Evolutionary conservation across 2,329 filamentous ascomycete species (phyloP).

Genomic region (Penicillium sclerotiorum): DNA sequence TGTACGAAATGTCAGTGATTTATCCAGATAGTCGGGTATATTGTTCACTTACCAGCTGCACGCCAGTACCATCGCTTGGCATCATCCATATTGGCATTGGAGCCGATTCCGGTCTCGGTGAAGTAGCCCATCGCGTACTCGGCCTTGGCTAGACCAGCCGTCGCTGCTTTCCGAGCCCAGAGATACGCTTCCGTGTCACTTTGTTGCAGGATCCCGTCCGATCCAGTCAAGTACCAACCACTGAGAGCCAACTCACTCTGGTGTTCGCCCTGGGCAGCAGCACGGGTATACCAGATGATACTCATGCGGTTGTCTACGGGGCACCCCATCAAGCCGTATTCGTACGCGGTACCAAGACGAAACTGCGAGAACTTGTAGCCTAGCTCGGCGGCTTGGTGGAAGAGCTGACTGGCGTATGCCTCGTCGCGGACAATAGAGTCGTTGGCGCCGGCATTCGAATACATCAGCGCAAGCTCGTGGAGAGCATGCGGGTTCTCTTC

Average conservation of each 20-base stretch:
- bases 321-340: conserved; percentile 83
- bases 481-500: conserved; percentile 90
- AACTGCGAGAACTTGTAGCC: conserved; percentile 97
- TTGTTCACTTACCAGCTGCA: conserved; percentile 76
- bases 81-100: conserved; percentile 83
- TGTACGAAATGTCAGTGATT: conserved; percentile 40
- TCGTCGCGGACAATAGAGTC: conserved; percentile 81
- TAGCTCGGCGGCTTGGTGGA: conserved; percentile 80
- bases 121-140: conserved; percentile 99
- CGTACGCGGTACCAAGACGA: conserved; percentile 81
- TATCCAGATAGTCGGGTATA: background rate
- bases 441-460: conserved; percentile 59
- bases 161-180: conserved; percentile 92
- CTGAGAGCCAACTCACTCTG: conserved; percentile 83
- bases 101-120: conserved; percentile 91
- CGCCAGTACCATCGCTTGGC: conserved; percentile 98
- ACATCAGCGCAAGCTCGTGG: conserved; percentile 75
- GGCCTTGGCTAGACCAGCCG: conserved; percentile 84
- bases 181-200: conserved; percentile 96
- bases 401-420: conserved; percentile 76
- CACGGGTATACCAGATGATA: conserved; percentile 92
- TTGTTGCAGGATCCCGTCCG: conserved; percentile 82
- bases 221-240: conserved; percentile 94
- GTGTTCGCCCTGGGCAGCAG: conserved; percentile 91
- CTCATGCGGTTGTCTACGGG: conserved; percentile 79